Evolutionary conservation across 805 yeast genomes (phyloP), one percentile per base, ranked within the genome.

Genomic region (Candida tibetensis): DNA sequence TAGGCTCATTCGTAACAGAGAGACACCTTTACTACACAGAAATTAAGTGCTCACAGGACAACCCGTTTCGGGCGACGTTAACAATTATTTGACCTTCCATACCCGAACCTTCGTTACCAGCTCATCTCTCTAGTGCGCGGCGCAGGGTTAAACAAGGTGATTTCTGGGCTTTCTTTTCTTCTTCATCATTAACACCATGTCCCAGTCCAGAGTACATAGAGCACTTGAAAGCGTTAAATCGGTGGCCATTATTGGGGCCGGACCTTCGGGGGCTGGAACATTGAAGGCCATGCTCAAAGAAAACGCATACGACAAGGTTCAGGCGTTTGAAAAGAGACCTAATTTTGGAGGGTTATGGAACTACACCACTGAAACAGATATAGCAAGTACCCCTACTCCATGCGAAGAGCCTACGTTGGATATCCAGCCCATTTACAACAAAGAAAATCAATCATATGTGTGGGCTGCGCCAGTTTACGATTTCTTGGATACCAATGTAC

Each of bases 311-410:
- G 61, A 68, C 23, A 51, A 57, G 31, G 67, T 85, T 33, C 76
- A 73, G 17, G 66, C 83, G 4, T 84, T 71, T 52, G 95, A 85
- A 46, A 66, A 74, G 32, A 70, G 84, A 44, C 47, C 62, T 5
- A 56, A 59, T n/a, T 54, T 74, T n/a, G 95, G 95, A 10, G 96
- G 96, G 0, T 63, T 86, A 6, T 87, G 96, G 96, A 75, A 79
- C 53, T 82, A 76, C 51, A 70, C 66, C 39, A 66, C 55, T 37
- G 45, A 41, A 25, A 49, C 50, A 15, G 63, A 46, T n/a, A 47
- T 51, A 30, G 54, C 39, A 28, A 31, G 36, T 14, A 41, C 53
- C 25, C 51, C 46, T 2, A 47, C 49, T n/a, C 57, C 53, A 2
- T 41, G 57, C 25, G 48, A 48, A 19, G 47, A 51, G 25, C 54